phyloP scores from a whole-genome alignment of 257 asterid genomes.

The Solanum gracilifrons region DNA sequence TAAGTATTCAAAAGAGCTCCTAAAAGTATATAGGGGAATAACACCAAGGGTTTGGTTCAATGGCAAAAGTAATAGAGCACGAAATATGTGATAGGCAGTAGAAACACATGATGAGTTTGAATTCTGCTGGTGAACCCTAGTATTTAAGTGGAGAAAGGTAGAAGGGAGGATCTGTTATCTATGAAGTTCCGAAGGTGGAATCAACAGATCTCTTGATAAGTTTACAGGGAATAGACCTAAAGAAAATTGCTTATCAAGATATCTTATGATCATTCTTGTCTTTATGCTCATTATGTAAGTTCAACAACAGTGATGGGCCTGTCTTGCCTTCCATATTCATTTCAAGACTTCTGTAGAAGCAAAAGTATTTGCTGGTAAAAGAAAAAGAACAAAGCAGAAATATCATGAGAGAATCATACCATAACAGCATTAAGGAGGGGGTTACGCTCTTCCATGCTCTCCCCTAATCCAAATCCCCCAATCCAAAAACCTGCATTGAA shows the following conservation, averaged over 20 bases:
- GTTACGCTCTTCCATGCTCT: slow-evolving; percentile 72
- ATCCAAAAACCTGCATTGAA: slow-evolving; percentile 65
- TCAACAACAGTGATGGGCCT: not conserved
- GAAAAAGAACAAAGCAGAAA: not conserved
- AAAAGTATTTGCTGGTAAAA: not conserved
- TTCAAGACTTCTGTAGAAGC: not conserved
- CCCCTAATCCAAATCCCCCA: slow-evolving; percentile 92
- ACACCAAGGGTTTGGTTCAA: not conserved
- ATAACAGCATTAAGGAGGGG: slow-evolving; percentile 59
- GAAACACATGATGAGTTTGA: not conserved
- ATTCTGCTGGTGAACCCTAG: not conserved
- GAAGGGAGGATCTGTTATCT: not conserved
- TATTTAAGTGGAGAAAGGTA: not conserved
- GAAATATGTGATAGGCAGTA: not conserved
- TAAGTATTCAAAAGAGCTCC: not conserved
- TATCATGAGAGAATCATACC: slow-evolving; percentile 57
- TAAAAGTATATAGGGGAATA: not conserved
- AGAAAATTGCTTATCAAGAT: not conserved
- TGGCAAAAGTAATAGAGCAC: not conserved
- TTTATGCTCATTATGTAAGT: not conserved
- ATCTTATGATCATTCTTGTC: not conserved
- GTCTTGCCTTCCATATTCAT: not conserved
- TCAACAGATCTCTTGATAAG: not conserved
- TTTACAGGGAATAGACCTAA: not conserved
- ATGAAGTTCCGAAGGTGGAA: not conserved